These are phyloP conservation scores for Dipteronia sinensis DNA, from an alignment of 345 rosid genomes.

Conservation along the genomic window DNA sequence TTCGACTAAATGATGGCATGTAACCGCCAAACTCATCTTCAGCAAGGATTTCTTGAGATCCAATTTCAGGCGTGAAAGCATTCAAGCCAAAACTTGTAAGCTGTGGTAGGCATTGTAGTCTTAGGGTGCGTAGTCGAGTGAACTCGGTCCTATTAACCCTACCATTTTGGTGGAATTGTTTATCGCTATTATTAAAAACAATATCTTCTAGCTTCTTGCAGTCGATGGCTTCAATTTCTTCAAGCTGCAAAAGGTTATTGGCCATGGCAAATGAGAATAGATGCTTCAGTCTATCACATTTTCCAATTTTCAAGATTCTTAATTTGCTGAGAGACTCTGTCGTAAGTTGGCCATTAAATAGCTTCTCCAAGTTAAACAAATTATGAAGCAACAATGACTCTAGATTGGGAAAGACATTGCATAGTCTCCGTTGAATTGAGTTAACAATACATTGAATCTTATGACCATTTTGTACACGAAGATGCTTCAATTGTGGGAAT, in stretches of 20 bases:
- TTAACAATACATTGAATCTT: slow-evolving; percentile 11
- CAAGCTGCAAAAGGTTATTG: slow-evolving; percentile 9
- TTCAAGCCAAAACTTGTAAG: background rate
- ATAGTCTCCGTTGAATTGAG: background rate
- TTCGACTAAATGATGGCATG: background rate
- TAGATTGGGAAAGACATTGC: slow-evolving; percentile 1
- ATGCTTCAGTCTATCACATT: slow-evolving; percentile 22
- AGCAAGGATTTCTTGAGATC: background rate
- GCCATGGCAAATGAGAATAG: slow-evolving; percentile 18
- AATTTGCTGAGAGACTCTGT: slow-evolving; percentile 16
- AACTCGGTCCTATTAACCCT: background rate
- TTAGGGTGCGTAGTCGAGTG: background rate
- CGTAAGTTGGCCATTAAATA: background rate
- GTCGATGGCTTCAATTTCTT: slow-evolving; percentile 15
- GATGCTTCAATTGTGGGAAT: slow-evolving; percentile 23
- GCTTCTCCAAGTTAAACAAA: too few species aligned
- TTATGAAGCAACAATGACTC: slow-evolving; percentile 6
- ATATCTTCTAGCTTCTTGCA: slow-evolving; percentile 24
- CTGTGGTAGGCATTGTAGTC: slow-evolving; percentile 16
- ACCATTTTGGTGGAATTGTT: too few species aligned
- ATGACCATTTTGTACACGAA: slow-evolving; percentile 12
- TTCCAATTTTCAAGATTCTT: background rate
- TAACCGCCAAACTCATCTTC: background rate
- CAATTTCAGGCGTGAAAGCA: background rate
- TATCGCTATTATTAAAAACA: background rate